Evolutionary conservation across 202 grass and related monocot species (phyloP), one percentile per base, ranked within the genome.

Genomic region (Cymbopogon flexuosus): DNA sequence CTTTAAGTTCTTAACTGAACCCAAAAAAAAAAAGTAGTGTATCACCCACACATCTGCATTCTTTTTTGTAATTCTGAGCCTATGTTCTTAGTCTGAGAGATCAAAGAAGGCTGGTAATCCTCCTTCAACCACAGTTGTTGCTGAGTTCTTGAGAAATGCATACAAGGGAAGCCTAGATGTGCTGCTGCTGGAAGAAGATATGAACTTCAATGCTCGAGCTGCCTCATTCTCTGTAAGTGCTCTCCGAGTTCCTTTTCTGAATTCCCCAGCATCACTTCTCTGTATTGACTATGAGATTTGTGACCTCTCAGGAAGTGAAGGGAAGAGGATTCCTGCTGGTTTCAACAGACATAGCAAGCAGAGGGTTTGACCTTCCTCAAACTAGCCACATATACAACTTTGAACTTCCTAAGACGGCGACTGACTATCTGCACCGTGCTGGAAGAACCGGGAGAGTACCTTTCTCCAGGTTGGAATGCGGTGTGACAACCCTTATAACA

Each of bases 341-440:
- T 57, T 96, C 92, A 21, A 99, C 92, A 0, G 90, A 93, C 71
- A 88, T 96, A 75, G 81, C 88, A 14, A 90, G 90, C 81, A 86
- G 96, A 88, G 92, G 96, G n/a, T 96, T 99, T 54, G 96, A 96
- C 73, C 85, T 98, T 65, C 88, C 90, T 29, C 92, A 90, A 72
- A 95, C 84, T 22, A 95, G 92, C 10, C 90, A 98, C 76, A 93
- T 95, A 75, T 93, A 95, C 90, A 98, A 93, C 63, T 93, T 98
- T 22, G 92, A 98, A 62, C 87, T 95, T 86, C 96, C 96, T 27
- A 91, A 82, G 82, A 93, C 70, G 2, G 90, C 84, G 1, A 79
- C 87, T 0, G 86, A 87, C 70, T 98, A 95, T 85, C 86, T 91
- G 41, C 95, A 99, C 68, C 92, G 96, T 3, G 92, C 96, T 36